Percentiles rank a stretch among this genome's conserved stretches.
These are phyloP conservation scores for Penicillium canescens DNA, from an alignment of 495 filamentous ascomycete genomes.

Conservation along the genomic window DNA sequence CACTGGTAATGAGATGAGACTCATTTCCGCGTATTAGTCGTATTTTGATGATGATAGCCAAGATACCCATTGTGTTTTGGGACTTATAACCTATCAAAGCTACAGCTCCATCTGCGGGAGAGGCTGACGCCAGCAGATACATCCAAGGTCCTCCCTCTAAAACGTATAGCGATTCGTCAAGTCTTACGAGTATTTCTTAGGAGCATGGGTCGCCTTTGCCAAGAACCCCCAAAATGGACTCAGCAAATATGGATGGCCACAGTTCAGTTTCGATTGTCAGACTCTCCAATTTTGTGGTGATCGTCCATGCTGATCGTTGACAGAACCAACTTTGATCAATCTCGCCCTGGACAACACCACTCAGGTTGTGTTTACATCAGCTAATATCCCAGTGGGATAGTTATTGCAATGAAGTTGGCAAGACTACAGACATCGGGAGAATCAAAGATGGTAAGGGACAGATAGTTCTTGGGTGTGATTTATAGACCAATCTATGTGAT, in stretches of 20 bases:
- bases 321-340: slow-evolving; percentile 3
- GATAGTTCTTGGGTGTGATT: too few relatives aligned
- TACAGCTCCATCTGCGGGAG: background rate
- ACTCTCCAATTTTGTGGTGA: background rate
- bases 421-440: too few relatives aligned
- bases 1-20: slow-evolving; percentile 16
- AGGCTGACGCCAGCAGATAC: slow-evolving; percentile 16
- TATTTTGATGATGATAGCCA: background rate
- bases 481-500: too few relatives aligned
- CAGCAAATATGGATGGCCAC: slow-evolving; percentile 35
- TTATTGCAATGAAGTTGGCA: background rate
- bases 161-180: background rate
- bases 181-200: slow-evolving; percentile 5
- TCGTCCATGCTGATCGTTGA: background rate
- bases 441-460: too few relatives aligned
- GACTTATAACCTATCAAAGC: slow-evolving; percentile 14
- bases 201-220: slow-evolving; percentile 51
- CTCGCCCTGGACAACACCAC: background rate
- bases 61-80: slow-evolving; percentile 52
- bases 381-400: background rate
- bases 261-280: slow-evolving; percentile 13
- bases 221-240: slow-evolving; percentile 42
- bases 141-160: slow-evolving; percentile 14
- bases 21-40: background rate
- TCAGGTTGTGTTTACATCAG: background rate